Evolutionary conservation across 257 asterid species (phyloP).

Genomic region (Coffea eugenioides): DNA sequence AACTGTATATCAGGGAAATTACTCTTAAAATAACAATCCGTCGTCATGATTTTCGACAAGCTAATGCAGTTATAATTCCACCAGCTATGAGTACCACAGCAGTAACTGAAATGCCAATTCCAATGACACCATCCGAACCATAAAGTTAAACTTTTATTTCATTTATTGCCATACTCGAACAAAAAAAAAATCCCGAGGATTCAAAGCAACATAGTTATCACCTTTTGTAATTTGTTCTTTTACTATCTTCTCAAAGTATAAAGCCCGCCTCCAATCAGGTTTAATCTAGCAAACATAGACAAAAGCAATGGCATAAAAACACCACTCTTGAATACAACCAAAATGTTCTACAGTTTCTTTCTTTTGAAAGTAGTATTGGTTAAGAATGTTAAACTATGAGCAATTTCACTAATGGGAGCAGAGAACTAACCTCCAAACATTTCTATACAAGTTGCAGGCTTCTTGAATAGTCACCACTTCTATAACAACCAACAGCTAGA

Average conservation of each 20-base stretch:
- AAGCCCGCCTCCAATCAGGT: conserved; percentile 79
- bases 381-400: neutral
- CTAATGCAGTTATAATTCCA: no score
- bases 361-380: neutral
- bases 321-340: neutral
- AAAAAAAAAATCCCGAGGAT: neutral
- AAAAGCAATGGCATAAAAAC: neutral
- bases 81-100: no score
- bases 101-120: no score
- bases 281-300: conserved; percentile 46
- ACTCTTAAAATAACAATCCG: no score
- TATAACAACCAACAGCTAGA: neutral
- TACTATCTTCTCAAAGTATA: conserved; percentile 52
- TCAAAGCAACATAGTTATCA: neutral
- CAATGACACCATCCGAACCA: no score
- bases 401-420: neutral
- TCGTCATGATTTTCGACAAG: no score
- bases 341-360: no score
- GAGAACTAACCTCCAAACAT: conserved; percentile 57
- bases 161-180: neutral
- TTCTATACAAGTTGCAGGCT: conserved; percentile 54
- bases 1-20: no score
- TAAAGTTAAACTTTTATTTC: neutral
- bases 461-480: conserved; percentile 51
- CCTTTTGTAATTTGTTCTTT: conserved; percentile 70